Percentiles rank a stretch among this genome's conserved stretches.
phyloP scores from a whole-genome alignment of 495 filamentous ascomycete genomes.

The Penicillium pulvis region DNA sequence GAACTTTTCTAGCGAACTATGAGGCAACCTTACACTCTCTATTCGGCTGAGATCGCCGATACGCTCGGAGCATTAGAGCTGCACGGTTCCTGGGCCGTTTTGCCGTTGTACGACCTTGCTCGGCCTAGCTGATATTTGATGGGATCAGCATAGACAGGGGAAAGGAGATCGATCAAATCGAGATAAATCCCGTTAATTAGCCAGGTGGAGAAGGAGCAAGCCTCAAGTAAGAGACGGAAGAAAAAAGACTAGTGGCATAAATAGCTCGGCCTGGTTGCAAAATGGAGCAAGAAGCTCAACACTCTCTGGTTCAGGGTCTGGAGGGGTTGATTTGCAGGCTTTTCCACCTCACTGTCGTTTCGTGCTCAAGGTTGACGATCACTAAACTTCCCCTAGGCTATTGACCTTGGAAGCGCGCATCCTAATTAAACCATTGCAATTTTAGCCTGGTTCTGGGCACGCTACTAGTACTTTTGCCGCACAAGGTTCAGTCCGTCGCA shows the following conservation, averaged over 20 bases:
- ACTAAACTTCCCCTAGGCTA: neutral
- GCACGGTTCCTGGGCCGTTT: neutral
- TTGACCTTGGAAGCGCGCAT: conserved; percentile 24
- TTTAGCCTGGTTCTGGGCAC: neutral
- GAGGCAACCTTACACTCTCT: neutral
- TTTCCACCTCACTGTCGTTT: neutral
- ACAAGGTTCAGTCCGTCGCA: conserved; percentile 27
- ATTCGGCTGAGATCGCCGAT: conserved; percentile 3
- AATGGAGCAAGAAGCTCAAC: neutral
- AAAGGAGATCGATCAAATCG: neutral
- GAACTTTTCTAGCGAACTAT: neutral
- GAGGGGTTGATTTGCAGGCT: neutral
- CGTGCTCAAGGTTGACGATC: neutral
- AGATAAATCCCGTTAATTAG: neutral
- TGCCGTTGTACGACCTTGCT: conserved; percentile 2
- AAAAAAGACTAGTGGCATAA: neutral
- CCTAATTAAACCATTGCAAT: conserved; percentile 23
- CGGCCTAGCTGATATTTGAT: neutral
- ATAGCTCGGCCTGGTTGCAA: neutral
- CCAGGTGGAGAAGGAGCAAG: neutral
- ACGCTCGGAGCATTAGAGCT: conserved; percentile 5
- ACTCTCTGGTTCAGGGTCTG: neutral
- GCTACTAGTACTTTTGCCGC: conserved; percentile 3
- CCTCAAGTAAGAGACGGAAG: neutral
- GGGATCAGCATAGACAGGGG: neutral